Conservation (phyloP, 2,329 filamentous ascomycete genomes). For the Paracoccidioides lutzii region DNA sequence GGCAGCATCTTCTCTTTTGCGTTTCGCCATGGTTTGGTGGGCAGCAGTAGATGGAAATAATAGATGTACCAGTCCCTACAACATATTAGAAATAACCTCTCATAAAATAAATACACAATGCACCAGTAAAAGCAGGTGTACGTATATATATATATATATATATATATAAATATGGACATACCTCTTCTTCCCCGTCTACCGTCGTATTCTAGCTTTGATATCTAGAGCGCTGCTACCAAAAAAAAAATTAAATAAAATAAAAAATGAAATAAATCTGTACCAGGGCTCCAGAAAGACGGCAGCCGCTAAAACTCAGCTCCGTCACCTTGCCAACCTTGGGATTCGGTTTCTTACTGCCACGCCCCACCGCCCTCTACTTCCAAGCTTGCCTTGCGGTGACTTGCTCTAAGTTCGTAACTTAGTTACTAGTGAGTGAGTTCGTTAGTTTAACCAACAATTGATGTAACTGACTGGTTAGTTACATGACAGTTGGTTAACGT, state of each 20-base stretch:
- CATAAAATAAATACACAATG: neutral
- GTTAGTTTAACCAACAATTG: too few species aligned
- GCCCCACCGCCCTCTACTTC: too few species aligned
- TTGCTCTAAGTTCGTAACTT: too few species aligned
- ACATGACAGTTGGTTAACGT: neutral
- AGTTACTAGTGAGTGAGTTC: too few species aligned
- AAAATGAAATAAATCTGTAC: neutral
- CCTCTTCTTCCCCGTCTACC: too few species aligned
- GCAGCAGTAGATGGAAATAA: neutral
- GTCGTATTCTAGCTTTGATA: too few species aligned
- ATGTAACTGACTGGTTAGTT: too few species aligned
- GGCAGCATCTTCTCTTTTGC: slow-evolving; percentile 29
- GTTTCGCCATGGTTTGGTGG: slow-evolving; percentile 31
- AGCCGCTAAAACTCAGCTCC: slow-evolving; percentile 4
- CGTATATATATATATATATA: too few species aligned
- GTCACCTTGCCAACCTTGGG: neutral
- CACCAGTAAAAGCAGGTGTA: too few species aligned
- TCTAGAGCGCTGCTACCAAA: neutral
- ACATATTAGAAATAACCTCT: neutral
- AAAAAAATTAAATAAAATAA: neutral
- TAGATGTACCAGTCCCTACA: neutral
- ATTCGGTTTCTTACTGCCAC: neutral
- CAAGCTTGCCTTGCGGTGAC: too few species aligned
- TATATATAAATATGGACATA: neutral
- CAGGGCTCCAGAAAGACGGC: neutral